Percentiles rank a stretch among this genome's conserved stretches.
Evolutionary conservation across 495 filamentous ascomycete genomes (phyloP).

Genomic region (Lentithecium fluviatile): DNA sequence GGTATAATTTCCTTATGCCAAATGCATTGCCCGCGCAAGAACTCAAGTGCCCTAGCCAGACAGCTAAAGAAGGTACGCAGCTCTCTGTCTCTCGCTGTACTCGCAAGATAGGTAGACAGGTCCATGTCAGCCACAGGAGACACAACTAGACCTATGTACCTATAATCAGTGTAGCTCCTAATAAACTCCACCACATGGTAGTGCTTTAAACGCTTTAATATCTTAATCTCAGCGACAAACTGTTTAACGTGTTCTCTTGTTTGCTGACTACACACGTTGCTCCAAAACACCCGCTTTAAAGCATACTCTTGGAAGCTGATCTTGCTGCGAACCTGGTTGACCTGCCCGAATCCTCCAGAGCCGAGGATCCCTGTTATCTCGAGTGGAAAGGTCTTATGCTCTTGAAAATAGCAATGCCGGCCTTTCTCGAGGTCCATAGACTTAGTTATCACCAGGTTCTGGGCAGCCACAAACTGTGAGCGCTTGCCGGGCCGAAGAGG

Average conservation of each 20-base stretch:
- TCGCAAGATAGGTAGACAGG: not conserved
- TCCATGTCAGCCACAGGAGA: not conserved
- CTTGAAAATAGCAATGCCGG: not conserved
- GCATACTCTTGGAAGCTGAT: constrained; percentile 1
- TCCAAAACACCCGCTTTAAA: not conserved
- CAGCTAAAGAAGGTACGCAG: not conserved
- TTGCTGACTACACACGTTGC: not conserved
- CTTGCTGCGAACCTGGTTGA: not conserved
- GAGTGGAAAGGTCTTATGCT: not conserved
- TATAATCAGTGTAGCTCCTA: not conserved
- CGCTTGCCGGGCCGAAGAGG: not conserved
- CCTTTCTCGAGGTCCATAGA: constrained; percentile 1
- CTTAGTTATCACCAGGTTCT: not conserved
- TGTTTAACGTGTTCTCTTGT: not conserved
- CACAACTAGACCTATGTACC: not conserved
- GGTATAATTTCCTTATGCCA: not conserved
- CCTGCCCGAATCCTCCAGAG: constrained; percentile 1
- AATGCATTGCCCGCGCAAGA: not conserved
- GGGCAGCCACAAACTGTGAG: not conserved
- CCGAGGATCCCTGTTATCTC: not conserved
- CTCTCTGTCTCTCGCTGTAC: not conserved
- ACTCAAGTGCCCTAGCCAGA: not conserved
- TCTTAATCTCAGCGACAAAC: not conserved
- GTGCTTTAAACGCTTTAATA: not conserved
- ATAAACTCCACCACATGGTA: not conserved